Base-by-base conservation (phyloP, 1,284 basidiomycete species). In the Afroboletus lepidellus region DNA sequence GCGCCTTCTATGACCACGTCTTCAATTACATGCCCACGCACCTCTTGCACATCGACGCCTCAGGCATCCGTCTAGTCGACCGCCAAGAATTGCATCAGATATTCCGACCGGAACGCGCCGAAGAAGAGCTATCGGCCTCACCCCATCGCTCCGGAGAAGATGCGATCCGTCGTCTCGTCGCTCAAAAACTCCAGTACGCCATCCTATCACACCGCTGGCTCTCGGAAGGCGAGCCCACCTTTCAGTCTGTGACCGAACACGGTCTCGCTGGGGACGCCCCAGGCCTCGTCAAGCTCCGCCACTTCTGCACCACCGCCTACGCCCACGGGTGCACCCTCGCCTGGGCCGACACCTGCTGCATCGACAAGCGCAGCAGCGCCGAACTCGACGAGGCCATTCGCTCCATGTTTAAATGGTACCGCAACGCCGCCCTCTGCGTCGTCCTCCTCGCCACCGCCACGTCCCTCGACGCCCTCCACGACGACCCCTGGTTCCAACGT, bases 181-280 rank as follows among this genome's bases (percentile, higher is more conserved):
- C 39, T 15, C 29, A 56, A 46, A 50, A 47, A n/a, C 41, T 63
- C 18, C 48, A 34, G 38, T 63, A 62, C 24, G 61, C 62, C 34
- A 53, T 53, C 18, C 45, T 63, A 9, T 63, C 62, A 9, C 62
- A 65, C 16, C 62, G 59, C 12, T 63, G 63, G 63, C 44, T 37
- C 24, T 29, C 29, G 33, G 33, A 43, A n/a, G 63, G 60, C 8
- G 62, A 63, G 20, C 41, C 51, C 5, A 54, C 51, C 16, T 65
- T 60, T n/a, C 49, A 47, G 15, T 24, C 2, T 36, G 52, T 61
- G 45, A 18, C 29, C 41, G 48, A 41, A 49, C 29, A 23, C 1
- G 50, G 58, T 18, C 21, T 50, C 4, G 30, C 36, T 3, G 44
- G 45, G 29, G 39, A 49, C 11, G 32, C 48, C 20, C 46, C 47